Conservation (phyloP, 2,329 filamentous ascomycete species). For the Cladophialophora immunda region DNA sequence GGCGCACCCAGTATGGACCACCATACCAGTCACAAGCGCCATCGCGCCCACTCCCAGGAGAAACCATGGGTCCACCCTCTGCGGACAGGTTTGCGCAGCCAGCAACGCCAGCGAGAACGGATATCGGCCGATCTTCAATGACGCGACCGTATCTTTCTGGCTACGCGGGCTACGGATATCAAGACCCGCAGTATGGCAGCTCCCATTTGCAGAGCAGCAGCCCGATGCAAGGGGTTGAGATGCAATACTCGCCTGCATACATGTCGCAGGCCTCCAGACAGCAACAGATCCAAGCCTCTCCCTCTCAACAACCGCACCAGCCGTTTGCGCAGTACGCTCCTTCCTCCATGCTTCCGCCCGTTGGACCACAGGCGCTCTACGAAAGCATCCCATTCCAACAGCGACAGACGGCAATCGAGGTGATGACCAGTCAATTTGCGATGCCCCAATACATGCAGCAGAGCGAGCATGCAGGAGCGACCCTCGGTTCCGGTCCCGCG, state of each 20-base stretch:
- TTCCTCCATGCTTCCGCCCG: slow-evolving; percentile 72
- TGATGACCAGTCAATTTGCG: slow-evolving; percentile 73
- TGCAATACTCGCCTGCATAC: slow-evolving; percentile 75
- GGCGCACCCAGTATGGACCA: slow-evolving; percentile 78
- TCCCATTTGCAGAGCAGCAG: slow-evolving; percentile 59
- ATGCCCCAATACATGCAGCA: slow-evolving; percentile 78
- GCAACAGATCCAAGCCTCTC: slow-evolving; percentile 43
- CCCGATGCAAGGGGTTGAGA: slow-evolving; percentile 60
- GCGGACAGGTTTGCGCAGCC: slow-evolving; percentile 60
- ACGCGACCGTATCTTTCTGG: slow-evolving; percentile 48
- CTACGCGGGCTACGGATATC: slow-evolving; percentile 62
- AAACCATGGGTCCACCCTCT: slow-evolving; percentile 51
- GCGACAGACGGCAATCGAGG: slow-evolving; percentile 77
- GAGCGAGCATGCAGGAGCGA: slow-evolving; percentile 70
- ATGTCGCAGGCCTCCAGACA: slow-evolving; percentile 54
- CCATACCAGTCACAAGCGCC: slow-evolving; percentile 64
- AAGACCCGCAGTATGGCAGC: slow-evolving; percentile 63
- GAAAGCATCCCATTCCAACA: slow-evolving; percentile 78
- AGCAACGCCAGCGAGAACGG: slow-evolving; percentile 47
- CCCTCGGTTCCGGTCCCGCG: slow-evolving; percentile 64
- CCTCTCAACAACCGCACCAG: slow-evolving; percentile 64
- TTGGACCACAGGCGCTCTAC: slow-evolving; percentile 70
- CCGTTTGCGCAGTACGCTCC: slow-evolving; percentile 65
- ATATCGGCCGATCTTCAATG: slow-evolving; percentile 47
- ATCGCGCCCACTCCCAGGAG: slow-evolving; percentile 38